Evolutionary conservation across 306 rosid species (phyloP).

Genomic region (Cucurbita moschata): DNA sequence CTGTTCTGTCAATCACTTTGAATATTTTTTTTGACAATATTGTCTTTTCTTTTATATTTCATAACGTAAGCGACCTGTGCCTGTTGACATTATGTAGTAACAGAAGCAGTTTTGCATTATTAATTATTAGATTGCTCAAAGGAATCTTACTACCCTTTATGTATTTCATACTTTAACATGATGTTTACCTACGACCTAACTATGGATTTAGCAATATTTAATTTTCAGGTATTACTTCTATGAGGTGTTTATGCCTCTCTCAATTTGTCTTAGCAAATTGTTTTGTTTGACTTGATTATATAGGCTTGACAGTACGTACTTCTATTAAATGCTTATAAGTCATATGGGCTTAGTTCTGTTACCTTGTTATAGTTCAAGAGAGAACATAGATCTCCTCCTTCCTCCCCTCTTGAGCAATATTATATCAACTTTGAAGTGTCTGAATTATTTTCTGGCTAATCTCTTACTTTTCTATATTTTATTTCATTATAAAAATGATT

Average conservation of each 20-base stretch:
- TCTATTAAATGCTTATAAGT: background rate
- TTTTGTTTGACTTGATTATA: background rate
- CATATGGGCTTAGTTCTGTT: background rate
- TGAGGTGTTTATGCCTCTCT: background rate
- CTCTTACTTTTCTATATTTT: too few species aligned
- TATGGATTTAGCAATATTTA: background rate
- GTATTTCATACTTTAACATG: too few species aligned
- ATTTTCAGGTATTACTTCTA: background rate
- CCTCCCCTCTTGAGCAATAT: background rate
- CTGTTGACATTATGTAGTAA: background rate
- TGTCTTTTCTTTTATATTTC: background rate
- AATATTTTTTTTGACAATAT: background rate
- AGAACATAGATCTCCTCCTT: background rate
- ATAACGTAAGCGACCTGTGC: background rate
- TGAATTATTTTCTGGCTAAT: too few species aligned
- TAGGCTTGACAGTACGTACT: background rate
- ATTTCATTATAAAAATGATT: too few species aligned
- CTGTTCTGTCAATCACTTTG: constrained; percentile 1
- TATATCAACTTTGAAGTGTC: background rate
- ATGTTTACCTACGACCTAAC: too few species aligned
- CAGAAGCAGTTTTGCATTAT: background rate
- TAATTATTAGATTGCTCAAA: background rate
- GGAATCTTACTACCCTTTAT: background rate
- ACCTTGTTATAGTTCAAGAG: constrained; percentile 1
- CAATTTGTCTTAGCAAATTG: background rate